Conservation (phyloP, 352 stramenopile genomes). For the Pythium utonaiense region DNA sequence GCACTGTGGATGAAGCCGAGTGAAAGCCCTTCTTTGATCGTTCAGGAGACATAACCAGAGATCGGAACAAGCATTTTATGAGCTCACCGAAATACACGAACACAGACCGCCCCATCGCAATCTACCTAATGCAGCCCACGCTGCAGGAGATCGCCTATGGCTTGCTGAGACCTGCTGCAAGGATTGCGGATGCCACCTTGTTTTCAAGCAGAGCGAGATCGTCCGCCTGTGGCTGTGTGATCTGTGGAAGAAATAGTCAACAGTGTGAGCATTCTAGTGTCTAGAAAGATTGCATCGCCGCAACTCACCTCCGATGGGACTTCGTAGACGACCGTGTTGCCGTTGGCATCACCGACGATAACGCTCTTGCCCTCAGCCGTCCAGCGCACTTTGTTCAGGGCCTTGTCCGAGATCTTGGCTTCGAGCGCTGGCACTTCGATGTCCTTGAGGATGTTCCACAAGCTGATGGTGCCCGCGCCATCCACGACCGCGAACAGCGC, state of each 20-base stretch:
- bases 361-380: conserved; percentile 72
- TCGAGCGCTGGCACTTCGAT: conserved; percentile 70
- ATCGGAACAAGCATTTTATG: background rate
- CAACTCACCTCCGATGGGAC: conserved; percentile 67
- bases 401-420: conserved; percentile 63
- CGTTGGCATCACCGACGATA: conserved; percentile 73
- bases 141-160: conserved; percentile 17
- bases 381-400: conserved; percentile 85
- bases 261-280: background rate
- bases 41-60: too few species aligned
- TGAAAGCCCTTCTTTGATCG: too few species aligned
- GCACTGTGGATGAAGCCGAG: conserved; percentile 9
- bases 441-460: conserved; percentile 87
- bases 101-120: background rate
- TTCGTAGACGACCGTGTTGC: conserved; percentile 74
- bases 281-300: background rate
- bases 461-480: conserved; percentile 57
- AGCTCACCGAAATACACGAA: conserved; percentile 1
- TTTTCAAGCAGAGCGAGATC: conserved; percentile 56
- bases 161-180: conserved; percentile 41
- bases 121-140: background rate
- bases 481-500: conserved; percentile 83
- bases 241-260: conserved; percentile 24
- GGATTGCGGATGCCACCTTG: conserved; percentile 56
- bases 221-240: conserved; percentile 58